A percentile compares a stretch with the other conserved stretches of the same genome.
Conservation (phyloP, 176 grass and related monocot genomes). For the maize (Zea mays) region DNA sequence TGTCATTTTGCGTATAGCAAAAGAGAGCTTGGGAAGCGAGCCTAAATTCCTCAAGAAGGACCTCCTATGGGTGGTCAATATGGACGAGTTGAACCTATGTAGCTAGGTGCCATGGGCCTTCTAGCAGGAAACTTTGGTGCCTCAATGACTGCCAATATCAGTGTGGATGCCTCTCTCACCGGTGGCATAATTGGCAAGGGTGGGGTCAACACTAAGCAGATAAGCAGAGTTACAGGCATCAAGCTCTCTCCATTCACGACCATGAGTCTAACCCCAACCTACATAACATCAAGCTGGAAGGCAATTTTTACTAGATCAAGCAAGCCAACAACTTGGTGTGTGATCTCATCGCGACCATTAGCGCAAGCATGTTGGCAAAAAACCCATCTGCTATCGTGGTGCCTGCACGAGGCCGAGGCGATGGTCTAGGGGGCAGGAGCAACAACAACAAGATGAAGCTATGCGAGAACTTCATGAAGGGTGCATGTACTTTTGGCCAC, state of each 20-base stretch:
- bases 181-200: constrained; percentile 94
- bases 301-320: constrained; percentile 90
- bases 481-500: constrained; percentile 67
- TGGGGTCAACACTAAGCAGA: constrained; percentile 88
- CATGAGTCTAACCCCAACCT: constrained; percentile 65
- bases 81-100: constrained; percentile 46
- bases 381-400: background rate
- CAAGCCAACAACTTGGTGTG: constrained; percentile 80
- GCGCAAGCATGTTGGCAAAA: constrained; percentile 32
- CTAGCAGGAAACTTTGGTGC: constrained; percentile 69
- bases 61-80: constrained; percentile 51
- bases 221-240: constrained; percentile 69
- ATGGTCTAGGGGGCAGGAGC: too few species aligned
- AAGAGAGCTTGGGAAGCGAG: constrained; percentile 61
- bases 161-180: constrained; percentile 76
- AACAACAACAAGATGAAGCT: constrained; percentile 69
- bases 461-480: constrained; percentile 83
- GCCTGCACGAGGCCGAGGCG: constrained; percentile 4
- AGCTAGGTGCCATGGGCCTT: constrained; percentile 34
- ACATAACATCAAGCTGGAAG: constrained; percentile 93
- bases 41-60: constrained; percentile 46
- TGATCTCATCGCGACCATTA: constrained; percentile 70
- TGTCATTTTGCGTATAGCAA: constrained; percentile 84
- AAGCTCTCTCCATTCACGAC: constrained; percentile 76
- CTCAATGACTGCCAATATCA: constrained; percentile 86